Conservation (phyloP, 176 grass and related monocot species). For the Phoenix roebelenii region DNA sequence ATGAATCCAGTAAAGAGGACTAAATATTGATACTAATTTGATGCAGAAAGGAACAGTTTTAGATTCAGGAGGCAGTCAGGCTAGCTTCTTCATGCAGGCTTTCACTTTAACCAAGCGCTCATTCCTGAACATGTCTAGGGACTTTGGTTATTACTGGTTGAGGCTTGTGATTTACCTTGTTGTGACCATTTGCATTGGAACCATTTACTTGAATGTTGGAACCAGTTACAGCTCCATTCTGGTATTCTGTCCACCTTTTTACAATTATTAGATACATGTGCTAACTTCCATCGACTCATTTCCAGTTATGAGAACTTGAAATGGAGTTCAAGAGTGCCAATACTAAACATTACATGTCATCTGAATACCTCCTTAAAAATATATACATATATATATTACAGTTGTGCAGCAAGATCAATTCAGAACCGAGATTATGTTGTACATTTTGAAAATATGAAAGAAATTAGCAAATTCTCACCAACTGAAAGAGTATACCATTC, state of each 20-base stretch:
- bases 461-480: no score
- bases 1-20: background rate
- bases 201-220: conserved; percentile 89
- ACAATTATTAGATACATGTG: background rate
- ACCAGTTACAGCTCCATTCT: conserved; percentile 85
- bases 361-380: no score
- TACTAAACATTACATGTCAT: no score
- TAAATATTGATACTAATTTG: background rate
- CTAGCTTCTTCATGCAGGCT: conserved; percentile 81
- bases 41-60: conserved; percentile 89
- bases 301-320: no score
- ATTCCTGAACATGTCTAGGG: conserved; percentile 86
- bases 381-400: no score
- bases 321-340: no score
- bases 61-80: conserved; percentile 81
- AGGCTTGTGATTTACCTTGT: conserved; percentile 90
- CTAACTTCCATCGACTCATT: background rate
- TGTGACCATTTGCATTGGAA: conserved; percentile 94
- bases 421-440: no score
- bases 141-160: conserved; percentile 99
- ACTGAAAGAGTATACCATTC: no score
- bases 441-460: no score
- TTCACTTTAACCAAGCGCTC: conserved; percentile 67
- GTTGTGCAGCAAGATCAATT: no score
- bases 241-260: conserved; percentile 31